Conservation (phyloP, 2,329 filamentous ascomycete genomes). For the Macrophomina pseudophaseolina region DNA sequence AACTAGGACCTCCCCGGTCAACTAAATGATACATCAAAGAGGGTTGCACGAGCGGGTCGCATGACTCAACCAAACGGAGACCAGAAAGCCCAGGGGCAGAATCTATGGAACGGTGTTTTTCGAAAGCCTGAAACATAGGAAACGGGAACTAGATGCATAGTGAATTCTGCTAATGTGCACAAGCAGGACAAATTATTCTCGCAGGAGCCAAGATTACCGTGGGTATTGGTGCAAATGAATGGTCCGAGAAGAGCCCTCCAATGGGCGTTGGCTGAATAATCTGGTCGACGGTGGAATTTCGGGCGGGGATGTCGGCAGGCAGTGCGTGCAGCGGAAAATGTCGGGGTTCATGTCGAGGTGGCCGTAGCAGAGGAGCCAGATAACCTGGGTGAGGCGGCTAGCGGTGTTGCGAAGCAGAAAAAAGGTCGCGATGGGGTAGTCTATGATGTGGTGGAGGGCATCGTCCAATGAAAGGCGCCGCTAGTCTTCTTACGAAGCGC, state of each 20-base stretch:
- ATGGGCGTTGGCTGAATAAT: slow-evolving; percentile 21
- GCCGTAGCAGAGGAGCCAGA: not conserved
- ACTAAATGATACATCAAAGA: too few species aligned
- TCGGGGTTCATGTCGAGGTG: not conserved
- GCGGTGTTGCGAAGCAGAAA: not conserved
- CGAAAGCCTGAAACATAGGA: too few species aligned
- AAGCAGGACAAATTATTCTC: too few species aligned
- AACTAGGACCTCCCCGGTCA: too few species aligned
- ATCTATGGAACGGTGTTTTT: too few species aligned
- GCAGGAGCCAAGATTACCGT: not conserved
- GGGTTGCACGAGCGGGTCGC: too few species aligned
- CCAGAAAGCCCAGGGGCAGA: too few species aligned
- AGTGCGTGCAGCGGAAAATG: not conserved
- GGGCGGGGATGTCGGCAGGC: not conserved
- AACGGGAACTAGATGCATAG: too few species aligned
- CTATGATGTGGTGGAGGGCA: slow-evolving; percentile 29
- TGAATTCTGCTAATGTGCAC: too few species aligned
- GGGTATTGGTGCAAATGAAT: not conserved
- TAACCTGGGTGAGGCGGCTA: not conserved
- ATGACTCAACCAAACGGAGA: too few species aligned
- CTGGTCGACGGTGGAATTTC: not conserved
- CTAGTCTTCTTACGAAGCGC: slow-evolving; percentile 28
- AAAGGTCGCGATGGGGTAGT: slow-evolving; percentile 8
- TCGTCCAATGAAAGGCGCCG: slow-evolving; percentile 31
- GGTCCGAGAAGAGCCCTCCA: not conserved